phyloP scores from a whole-genome alignment of 257 asterid species.

The Rauvolfia tetraphylla region DNA sequence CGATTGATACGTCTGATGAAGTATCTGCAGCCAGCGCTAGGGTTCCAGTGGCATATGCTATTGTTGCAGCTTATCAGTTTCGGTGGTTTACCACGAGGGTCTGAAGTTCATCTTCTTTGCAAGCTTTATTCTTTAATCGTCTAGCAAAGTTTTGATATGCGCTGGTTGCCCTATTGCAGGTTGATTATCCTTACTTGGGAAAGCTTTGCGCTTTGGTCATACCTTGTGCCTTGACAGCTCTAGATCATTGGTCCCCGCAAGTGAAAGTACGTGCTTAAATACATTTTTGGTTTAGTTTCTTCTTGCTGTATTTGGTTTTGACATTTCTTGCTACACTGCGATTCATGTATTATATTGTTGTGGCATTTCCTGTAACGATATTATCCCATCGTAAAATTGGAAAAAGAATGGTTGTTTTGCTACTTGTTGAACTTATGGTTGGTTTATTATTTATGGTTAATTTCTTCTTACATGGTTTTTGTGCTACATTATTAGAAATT shows the following conservation, averaged over 20 bases:
- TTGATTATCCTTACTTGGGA: conserved; percentile 68
- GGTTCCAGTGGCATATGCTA: conserved; percentile 74
- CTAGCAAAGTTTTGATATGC: not conserved
- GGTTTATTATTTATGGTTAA: not conserved
- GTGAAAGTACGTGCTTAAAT: conserved; percentile 61
- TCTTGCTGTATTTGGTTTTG: not conserved
- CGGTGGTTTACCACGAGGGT: conserved; percentile 86
- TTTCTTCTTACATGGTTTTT: not conserved
- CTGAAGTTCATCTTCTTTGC: not conserved
- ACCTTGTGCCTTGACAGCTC: conserved; percentile 84
- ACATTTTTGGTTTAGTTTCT: conserved; percentile 7
- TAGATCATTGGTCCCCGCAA: conserved; percentile 97
- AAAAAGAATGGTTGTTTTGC: not conserved
- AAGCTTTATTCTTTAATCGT: not conserved
- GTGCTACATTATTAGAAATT: not conserved
- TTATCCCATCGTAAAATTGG: not conserved
- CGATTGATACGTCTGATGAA: conserved; percentile 62
- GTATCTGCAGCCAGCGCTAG: conserved; percentile 75
- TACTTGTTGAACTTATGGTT: not conserved
- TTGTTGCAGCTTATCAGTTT: conserved; percentile 78
- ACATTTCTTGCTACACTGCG: not conserved
- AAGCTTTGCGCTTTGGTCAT: conserved; percentile 70
- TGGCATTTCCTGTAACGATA: not conserved
- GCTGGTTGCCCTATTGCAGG: conserved; percentile 32
- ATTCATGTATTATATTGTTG: not conserved